Percentiles rank a stretch among this genome's conserved stretches.
phyloP scores from a whole-genome alignment of 441 rosid genomes.

The Cnidoscolus chayamansa region DNA sequence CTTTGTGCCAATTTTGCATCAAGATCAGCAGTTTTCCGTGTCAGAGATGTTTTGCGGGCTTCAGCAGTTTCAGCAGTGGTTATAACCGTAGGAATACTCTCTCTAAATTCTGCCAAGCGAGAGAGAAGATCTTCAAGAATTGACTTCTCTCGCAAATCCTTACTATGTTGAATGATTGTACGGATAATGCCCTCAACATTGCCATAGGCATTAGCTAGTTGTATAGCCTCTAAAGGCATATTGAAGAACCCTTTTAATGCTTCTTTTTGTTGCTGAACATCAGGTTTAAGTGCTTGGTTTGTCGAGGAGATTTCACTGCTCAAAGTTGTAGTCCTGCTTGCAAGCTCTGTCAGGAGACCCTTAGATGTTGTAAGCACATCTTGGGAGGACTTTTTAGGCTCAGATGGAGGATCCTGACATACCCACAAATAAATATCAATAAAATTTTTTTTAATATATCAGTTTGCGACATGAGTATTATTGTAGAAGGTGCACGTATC shows the following conservation, averaged over 20 bases:
- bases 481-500: too few relatives aligned
- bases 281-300: not conserved
- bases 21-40: not conserved
- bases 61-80: not conserved
- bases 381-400: not conserved
- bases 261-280: not conserved
- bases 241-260: slow-evolving; percentile 9
- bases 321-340: not conserved
- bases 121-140: too few relatives aligned
- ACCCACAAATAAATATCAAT: not conserved
- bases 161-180: too few relatives aligned
- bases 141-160: too few relatives aligned
- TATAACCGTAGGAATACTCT: not conserved
- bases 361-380: not conserved
- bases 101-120: not conserved
- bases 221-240: slow-evolving; percentile 19
- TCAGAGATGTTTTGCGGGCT: slow-evolving; percentile 9
- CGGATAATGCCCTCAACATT: too few relatives aligned
- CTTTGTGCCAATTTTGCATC: slow-evolving; percentile 8
- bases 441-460: too few relatives aligned
- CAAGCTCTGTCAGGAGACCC: slow-evolving; percentile 7
- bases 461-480: not conserved
- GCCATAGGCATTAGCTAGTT: slow-evolving; percentile 11
- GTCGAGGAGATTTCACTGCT: not conserved
- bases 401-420: slow-evolving; percentile 1